phyloP scores from a whole-genome alignment of 208 protist species.

The Trypanosoma avium region DNA sequence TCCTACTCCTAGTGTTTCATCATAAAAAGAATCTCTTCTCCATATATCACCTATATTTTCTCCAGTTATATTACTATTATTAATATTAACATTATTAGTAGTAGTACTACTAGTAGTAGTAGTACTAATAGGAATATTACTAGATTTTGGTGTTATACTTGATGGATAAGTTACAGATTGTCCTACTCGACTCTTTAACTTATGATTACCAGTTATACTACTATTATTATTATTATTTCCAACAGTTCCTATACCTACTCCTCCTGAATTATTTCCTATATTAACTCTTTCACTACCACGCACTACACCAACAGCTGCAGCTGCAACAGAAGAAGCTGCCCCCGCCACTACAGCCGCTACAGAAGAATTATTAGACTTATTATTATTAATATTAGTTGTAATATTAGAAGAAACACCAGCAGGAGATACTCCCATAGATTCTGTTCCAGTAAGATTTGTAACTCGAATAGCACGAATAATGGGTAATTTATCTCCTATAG shows the following conservation, averaged over 20 bases:
- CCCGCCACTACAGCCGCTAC: background rate
- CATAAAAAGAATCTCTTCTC: too few species aligned
- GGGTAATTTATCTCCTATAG: constrained; percentile 60
- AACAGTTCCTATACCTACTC: background rate
- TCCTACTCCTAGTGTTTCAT: too few species aligned
- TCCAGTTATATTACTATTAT: too few species aligned
- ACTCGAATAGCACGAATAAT: constrained; percentile 63
- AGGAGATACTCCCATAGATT: constrained; percentile 4
- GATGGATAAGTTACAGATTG: too few species aligned
- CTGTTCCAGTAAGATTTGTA: constrained; percentile 33
- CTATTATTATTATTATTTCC: background rate
- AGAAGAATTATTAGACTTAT: too few species aligned
- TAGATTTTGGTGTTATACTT: too few species aligned
- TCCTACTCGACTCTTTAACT: background rate
- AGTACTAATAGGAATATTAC: too few species aligned
- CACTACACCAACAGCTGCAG: background rate
- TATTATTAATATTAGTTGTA: too few species aligned
- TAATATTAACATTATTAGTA: too few species aligned
- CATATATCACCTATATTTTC: too few species aligned
- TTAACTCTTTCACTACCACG: background rate
- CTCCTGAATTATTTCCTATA: background rate
- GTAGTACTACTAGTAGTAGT: too few species aligned
- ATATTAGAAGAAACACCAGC: background rate
- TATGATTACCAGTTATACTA: background rate
- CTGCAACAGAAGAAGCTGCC: background rate